Conservation (phyloP, 2,329 filamentous ascomycete genomes). For the Colletotrichum liriopes region DNA sequence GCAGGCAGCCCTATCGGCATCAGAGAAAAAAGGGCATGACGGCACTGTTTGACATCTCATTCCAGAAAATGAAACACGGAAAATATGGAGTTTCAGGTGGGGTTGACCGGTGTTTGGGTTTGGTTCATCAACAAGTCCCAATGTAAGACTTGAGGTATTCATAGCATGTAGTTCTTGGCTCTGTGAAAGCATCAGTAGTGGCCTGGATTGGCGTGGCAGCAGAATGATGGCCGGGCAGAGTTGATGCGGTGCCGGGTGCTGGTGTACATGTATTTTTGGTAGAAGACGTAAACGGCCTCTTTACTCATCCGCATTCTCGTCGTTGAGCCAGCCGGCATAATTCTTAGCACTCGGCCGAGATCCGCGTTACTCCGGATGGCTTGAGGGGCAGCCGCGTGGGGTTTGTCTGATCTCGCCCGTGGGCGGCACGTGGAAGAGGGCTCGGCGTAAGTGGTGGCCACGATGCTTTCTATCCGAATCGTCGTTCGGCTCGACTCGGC, state of each 20-base stretch:
- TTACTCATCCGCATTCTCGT: neutral
- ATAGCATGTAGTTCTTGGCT: slow-evolving; percentile 29
- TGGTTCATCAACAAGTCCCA: slow-evolving; percentile 12
- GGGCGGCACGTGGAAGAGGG: neutral
- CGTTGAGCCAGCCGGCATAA: too few relatives aligned
- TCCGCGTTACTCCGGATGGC: too few relatives aligned
- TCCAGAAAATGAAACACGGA: slow-evolving; percentile 4
- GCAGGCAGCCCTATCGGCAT: slow-evolving; percentile 63
- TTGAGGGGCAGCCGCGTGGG: neutral
- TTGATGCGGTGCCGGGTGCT: slow-evolving; percentile 10
- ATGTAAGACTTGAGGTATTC: slow-evolving; percentile 7
- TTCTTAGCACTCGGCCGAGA: neutral
- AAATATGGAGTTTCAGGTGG: slow-evolving; percentile 28
- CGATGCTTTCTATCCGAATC: neutral
- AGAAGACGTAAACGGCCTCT: slow-evolving; percentile 11
- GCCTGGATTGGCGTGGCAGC: slow-evolving; percentile 13
- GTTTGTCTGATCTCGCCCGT: neutral
- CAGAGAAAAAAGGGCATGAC: slow-evolving; percentile 13
- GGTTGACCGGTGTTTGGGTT: slow-evolving; percentile 31
- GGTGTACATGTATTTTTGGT: slow-evolving; percentile 22
- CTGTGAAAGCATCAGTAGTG: slow-evolving; percentile 14
- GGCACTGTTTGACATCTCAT: neutral
- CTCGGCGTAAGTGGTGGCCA: neutral
- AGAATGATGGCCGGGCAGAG: neutral
- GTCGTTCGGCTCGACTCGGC: neutral